phyloP scores from a whole-genome alignment of 73 alveolate genomes.

The Paramecium sexaurelia region DNA sequence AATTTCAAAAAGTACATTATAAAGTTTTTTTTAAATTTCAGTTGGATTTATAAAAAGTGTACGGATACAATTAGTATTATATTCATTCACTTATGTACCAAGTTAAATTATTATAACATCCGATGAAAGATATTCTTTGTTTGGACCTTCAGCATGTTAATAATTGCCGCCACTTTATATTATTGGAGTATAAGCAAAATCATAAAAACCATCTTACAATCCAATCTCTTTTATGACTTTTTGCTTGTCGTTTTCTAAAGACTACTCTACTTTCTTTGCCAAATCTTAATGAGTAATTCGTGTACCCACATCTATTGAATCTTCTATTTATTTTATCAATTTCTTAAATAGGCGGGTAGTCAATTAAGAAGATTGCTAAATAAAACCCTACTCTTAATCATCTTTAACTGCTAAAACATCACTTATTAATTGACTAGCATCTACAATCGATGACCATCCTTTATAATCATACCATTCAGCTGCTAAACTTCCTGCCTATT shows the following conservation, averaged over 20 bases:
- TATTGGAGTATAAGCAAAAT: conserved; percentile 65
- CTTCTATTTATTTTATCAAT: conserved; percentile 57
- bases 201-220: conserved; percentile 49
- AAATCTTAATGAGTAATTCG: conserved; percentile 41
- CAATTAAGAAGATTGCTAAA: conserved; percentile 1
- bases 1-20: conserved; percentile 79
- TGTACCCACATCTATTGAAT: conserved; percentile 44
- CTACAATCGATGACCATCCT: not conserved
- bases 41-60: conserved; percentile 92
- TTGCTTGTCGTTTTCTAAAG: conserved; percentile 47
- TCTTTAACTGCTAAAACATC: conserved; percentile 57
- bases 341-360: conserved; percentile 52
- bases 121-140: conserved; percentile 75
- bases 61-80: conserved; percentile 86
- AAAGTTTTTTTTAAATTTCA: conserved; percentile 82
- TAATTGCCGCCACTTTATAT: conserved; percentile 63
- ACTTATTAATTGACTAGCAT: not conserved
- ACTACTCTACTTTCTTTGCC: conserved; percentile 60
- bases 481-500: conserved; percentile 5
- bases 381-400: conserved; percentile 43
- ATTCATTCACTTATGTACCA: conserved; percentile 88
- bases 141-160: conserved; percentile 71
- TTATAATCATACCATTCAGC: conserved; percentile 47
- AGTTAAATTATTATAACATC: conserved; percentile 85
- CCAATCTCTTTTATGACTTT: conserved; percentile 56